These are phyloP conservation scores for Cyclotella atomus DNA, from an alignment of 108 stramenopile species.

Conservation along the genomic window DNA sequence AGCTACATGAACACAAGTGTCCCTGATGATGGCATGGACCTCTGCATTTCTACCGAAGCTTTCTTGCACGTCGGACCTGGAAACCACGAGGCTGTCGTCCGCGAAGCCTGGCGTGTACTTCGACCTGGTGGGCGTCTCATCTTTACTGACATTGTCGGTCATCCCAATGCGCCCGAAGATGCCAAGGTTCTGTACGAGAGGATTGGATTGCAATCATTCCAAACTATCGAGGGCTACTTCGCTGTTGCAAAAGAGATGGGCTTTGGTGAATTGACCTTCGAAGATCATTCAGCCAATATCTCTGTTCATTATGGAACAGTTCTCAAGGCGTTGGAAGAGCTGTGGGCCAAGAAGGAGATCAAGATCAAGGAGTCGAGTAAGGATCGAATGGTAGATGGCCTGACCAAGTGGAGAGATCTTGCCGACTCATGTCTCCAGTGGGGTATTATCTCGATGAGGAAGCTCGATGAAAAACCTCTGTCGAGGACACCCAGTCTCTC, in stretches of 20 bases:
- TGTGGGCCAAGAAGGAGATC: conserved; percentile 28
- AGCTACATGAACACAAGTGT: conserved; percentile 48
- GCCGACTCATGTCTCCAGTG: conserved; percentile 46
- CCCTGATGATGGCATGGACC: conserved; percentile 40
- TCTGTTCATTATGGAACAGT: conserved; percentile 45
- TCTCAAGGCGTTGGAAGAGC: conserved; percentile 31
- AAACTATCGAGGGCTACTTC: conserved; percentile 48
- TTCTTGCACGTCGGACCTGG: conserved; percentile 57
- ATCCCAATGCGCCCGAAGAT: conserved; percentile 19
- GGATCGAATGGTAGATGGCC: conserved; percentile 35
- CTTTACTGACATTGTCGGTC: conserved; percentile 55
- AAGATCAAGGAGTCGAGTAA: conserved; percentile 38
- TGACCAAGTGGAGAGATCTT: conserved; percentile 46
- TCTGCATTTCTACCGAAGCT: conserved; percentile 49
- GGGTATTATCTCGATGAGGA: conserved; percentile 54
- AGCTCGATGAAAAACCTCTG: conserved; percentile 36
- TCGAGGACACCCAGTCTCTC: conserved; percentile 6
- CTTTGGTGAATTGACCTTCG: conserved; percentile 40
- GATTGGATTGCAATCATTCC: conserved; percentile 50
- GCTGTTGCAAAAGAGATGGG: conserved; percentile 32
- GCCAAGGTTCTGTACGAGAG: conserved; percentile 53
- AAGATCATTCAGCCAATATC: conserved; percentile 46
- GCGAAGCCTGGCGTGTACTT: conserved; percentile 52
- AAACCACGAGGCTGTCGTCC: conserved; percentile 39
- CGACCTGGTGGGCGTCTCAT: conserved; percentile 57